phyloP scores from a whole-genome alignment of 371 early-diverging fungal species.

The Mortierella sp. region DNA sequence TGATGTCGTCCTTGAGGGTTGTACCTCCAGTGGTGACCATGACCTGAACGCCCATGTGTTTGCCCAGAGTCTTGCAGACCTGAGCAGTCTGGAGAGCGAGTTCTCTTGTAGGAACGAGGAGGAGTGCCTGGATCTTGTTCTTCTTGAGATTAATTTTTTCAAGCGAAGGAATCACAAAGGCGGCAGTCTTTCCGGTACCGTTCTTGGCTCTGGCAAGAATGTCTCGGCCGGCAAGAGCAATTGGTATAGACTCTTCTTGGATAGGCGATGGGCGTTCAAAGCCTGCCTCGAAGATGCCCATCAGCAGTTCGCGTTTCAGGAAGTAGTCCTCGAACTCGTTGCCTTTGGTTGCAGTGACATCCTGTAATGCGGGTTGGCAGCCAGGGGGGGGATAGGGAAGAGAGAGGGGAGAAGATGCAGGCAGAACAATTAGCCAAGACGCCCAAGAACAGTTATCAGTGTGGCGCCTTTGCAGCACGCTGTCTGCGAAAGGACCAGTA shows the following conservation, averaged over 20 bases:
- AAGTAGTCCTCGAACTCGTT: constrained; percentile 98
- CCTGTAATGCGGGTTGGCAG: constrained; percentile 61
- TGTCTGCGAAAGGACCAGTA: neutral
- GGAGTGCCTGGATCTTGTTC: constrained; percentile 82
- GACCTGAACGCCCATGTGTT: constrained; percentile 92
- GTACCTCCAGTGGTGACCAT: constrained; percentile 99
- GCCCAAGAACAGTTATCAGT: neutral
- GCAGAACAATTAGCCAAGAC: constrained; percentile 2
- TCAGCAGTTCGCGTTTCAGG: constrained; percentile 94
- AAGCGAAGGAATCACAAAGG: constrained; percentile 95
- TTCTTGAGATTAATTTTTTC: constrained; percentile 91
- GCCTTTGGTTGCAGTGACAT: constrained; percentile 96
- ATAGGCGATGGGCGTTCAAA: constrained; percentile 99
- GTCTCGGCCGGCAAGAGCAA: constrained; percentile 95
- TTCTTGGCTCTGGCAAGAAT: constrained; percentile 97
- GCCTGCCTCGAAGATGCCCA: constrained; percentile 99
- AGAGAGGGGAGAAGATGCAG: neutral
- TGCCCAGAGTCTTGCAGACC: constrained; percentile 93
- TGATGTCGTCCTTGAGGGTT: constrained; percentile 97
- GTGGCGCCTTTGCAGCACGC: neutral
- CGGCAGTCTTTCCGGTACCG: constrained; percentile 99
- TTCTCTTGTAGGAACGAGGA: constrained; percentile 98
- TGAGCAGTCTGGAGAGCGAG: constrained; percentile 96
- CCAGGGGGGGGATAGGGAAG: neutral
- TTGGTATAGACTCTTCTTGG: constrained; percentile 99